phyloP scores from a whole-genome alignment of 164 flowering plant genomes.

The Tinospora cordifolia region DNA sequence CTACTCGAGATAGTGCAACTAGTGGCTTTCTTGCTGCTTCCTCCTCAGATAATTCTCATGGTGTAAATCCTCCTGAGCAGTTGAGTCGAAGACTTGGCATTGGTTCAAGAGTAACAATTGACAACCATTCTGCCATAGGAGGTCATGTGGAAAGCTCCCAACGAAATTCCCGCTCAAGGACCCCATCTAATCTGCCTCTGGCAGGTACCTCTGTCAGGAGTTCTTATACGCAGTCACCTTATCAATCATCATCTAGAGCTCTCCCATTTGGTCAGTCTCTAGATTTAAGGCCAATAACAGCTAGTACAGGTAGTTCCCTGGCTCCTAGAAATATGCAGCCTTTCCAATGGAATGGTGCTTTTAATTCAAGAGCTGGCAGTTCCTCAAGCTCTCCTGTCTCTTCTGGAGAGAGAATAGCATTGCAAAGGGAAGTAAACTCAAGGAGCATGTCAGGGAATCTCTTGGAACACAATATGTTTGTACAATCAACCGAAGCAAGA shows the following conservation, averaged over 20 bases:
- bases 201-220: slow-evolving; percentile 22
- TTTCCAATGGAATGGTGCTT: slow-evolving; percentile 35
- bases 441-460: slow-evolving; percentile 37
- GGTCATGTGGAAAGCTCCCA: slow-evolving; percentile 26
- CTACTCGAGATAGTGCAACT: slow-evolving; percentile 23
- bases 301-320: slow-evolving; percentile 22
- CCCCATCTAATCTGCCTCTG: slow-evolving; percentile 27
- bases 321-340: slow-evolving; percentile 28
- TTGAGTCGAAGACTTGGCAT: slow-evolving; percentile 31
- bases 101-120: slow-evolving; percentile 16
- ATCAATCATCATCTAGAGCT: slow-evolving; percentile 24
- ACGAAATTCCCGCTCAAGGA: slow-evolving; percentile 36
- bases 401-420: slow-evolving; percentile 26
- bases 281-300: slow-evolving; percentile 30
- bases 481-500: slow-evolving; percentile 38
- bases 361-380: slow-evolving; percentile 35
- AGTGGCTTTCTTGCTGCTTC: slow-evolving; percentile 26
- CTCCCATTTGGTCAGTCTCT: slow-evolving; percentile 23
- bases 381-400: slow-evolving; percentile 26
- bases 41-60: slow-evolving; percentile 19
- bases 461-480: slow-evolving; percentile 48
- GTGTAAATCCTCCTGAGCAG: slow-evolving; percentile 23
- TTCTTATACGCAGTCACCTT: slow-evolving; percentile 18
- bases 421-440: slow-evolving; percentile 30
- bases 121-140: slow-evolving; percentile 23